phyloP scores from a whole-genome alignment of 148 eudicot genomes.

The Rhododendron ovatum region DNA sequence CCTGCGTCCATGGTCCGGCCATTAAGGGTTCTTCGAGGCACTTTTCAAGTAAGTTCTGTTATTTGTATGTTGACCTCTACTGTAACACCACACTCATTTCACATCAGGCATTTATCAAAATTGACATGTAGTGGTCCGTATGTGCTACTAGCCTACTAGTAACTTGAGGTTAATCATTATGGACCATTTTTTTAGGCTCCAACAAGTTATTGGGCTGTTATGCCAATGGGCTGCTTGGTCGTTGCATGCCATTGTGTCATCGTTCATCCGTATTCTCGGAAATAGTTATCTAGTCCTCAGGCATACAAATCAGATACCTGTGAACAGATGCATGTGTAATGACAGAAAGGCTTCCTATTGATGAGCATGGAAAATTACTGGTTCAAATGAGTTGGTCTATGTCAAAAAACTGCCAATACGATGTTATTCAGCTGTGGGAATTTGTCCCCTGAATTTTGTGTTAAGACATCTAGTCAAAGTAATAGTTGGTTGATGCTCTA shows the following conservation, averaged over 20 bases:
- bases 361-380: not conserved
- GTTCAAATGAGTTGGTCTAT: not conserved
- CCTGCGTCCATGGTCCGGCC: slow-evolving; percentile 91
- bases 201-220: not conserved
- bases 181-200: not conserved
- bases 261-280: not conserved
- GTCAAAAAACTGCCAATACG: not conserved
- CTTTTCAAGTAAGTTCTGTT: slow-evolving; percentile 74
- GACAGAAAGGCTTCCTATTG: not conserved
- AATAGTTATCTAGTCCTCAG: not conserved
- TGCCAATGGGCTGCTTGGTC: not conserved
- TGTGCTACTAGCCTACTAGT: not conserved
- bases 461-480: not conserved
- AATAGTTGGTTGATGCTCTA: slow-evolving; percentile 11
- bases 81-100: not conserved
- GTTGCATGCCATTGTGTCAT: not conserved
- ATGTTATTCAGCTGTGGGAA: not conserved
- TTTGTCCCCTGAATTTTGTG: not conserved
- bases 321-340: slow-evolving; percentile 1
- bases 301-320: not conserved
- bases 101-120: not conserved
- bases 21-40: slow-evolving; percentile 75
- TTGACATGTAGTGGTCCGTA: not conserved
- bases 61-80: not conserved
- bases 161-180: not conserved